Conservation (phyloP, 177 flowering plant genomes). For the Vitis hybrid region DNA sequence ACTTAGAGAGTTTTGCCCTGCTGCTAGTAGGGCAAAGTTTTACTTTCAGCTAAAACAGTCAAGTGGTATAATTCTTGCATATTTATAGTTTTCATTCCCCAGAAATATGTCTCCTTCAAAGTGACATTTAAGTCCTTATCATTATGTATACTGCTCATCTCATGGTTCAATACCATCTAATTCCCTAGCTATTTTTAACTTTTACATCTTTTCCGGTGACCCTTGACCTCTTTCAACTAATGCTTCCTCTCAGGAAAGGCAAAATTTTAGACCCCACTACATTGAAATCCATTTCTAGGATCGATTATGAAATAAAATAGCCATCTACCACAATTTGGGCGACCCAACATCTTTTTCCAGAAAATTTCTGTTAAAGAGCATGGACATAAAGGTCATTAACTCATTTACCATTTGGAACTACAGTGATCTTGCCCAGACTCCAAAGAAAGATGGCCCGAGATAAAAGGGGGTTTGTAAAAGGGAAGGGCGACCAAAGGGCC, state of each 20-base stretch:
- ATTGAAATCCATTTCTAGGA: too few species aligned
- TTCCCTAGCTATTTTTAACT: too few species aligned
- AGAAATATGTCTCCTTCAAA: constrained; percentile 4
- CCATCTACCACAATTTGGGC: too few species aligned
- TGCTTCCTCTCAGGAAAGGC: not conserved
- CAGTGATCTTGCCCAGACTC: not conserved
- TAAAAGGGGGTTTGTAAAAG: not conserved
- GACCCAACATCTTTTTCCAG: too few species aligned
- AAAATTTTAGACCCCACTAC: too few species aligned
- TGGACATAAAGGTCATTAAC: not conserved
- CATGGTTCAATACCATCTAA: not conserved
- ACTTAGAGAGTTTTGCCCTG: not conserved
- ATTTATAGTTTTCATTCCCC: too few species aligned
- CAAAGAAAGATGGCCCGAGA: not conserved
- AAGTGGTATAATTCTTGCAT: too few species aligned
- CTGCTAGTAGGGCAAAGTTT: not conserved
- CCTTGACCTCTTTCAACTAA: not conserved
- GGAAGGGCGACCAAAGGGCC: not conserved
- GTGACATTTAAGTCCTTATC: not conserved
- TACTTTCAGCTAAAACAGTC: not conserved
- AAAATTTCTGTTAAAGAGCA: too few species aligned
- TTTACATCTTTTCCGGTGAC: not conserved
- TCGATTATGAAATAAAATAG: too few species aligned
- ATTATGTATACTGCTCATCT: not conserved
- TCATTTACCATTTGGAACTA: not conserved